Evolutionary conservation across 768 basidiomycete genomes (phyloP), one percentile per base, ranked within the genome.

Genomic region (Dendrothele bispora): DNA sequence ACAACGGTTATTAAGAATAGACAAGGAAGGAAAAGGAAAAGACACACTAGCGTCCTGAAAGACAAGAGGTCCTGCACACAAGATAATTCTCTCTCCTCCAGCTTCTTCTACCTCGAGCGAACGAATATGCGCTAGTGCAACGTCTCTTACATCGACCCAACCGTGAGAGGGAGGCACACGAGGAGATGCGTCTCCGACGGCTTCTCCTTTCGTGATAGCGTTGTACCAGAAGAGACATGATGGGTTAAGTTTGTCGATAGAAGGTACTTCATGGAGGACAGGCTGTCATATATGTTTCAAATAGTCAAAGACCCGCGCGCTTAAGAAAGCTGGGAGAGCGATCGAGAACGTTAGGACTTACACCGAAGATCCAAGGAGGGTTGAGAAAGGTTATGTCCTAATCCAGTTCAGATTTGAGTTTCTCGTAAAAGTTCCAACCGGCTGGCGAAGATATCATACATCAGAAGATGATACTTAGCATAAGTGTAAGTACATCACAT

Each of bases 81-180:
- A 43, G 56, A 80, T 66, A 59, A 79, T 72, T 28, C 80, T 65
- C 35, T 79, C 62, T 4, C 73, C 73, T 5, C 68, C 66, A 0
- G 80, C 79, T 5, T 68, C 68, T 11, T 65, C 58, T 25, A 63
- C 66, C 32, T 65, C 65, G 15, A 82, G 61, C 12, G 77, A 75
- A 15, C 61, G 61, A 4, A 64, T 61, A 51, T 82, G 80, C 2
- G 71, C 78, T 18, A 64, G 60, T 1, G 75, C 77, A 37, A 75
- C 58, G 56, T 75, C 72, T 20, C 73, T 65, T 7, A 73, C 71
- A 32, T 75, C 69, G 21, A 70, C 42, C 65, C 65, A 70, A 6
- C 52, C 15, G 29, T 12, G 46, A 4, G 7, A 15, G 10, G n/a
- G 10, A 10, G 30, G 34, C 17, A 7, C 7, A 45, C 34, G 34